Percentiles rank a stretch among this genome's conserved stretches.
Conservation (phyloP, 495 filamentous ascomycete species). For the Neurospora pannonica region DNA sequence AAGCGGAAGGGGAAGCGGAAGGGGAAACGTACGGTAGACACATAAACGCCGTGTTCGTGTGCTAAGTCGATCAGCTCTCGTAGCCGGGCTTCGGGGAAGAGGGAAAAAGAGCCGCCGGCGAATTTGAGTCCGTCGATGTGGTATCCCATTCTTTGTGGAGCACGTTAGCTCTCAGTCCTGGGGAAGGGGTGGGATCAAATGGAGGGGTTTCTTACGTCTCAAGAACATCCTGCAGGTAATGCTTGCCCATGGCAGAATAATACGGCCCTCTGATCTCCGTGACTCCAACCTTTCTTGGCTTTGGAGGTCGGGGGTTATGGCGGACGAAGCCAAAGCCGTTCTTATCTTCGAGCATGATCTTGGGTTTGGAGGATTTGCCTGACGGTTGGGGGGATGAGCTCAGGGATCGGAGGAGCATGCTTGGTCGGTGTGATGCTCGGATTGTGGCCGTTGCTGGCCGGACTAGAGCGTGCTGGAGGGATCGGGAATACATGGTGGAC, state of each 20-base stretch:
- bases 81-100: slow-evolving; percentile 38
- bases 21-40: slow-evolving; percentile 30
- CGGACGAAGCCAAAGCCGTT: slow-evolving; percentile 44
- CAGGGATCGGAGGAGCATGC: background rate
- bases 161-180: background rate
- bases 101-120: slow-evolving; percentile 47
- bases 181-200: too few species aligned
- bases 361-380: background rate
- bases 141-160: slow-evolving; percentile 29
- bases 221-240: slow-evolving; percentile 42
- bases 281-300: slow-evolving; percentile 41
- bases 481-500: background rate
- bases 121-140: slow-evolving; percentile 51
- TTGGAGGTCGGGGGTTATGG: slow-evolving; percentile 40
- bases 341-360: slow-evolving; percentile 40
- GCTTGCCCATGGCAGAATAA: slow-evolving; percentile 46
- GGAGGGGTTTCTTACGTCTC: slow-evolving; percentile 24
- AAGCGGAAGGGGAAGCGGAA: too few species aligned
- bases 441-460: background rate
- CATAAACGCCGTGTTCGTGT: slow-evolving; percentile 43
- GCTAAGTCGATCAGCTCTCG: slow-evolving; percentile 45
- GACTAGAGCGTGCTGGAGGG: background rate
- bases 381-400: background rate
- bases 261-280: slow-evolving; percentile 51
- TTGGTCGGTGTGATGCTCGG: background rate